These are phyloP conservation scores for Coemansia sp. DNA, from an alignment of 192 early-diverging fungal genomes.

Conservation along the genomic window DNA sequence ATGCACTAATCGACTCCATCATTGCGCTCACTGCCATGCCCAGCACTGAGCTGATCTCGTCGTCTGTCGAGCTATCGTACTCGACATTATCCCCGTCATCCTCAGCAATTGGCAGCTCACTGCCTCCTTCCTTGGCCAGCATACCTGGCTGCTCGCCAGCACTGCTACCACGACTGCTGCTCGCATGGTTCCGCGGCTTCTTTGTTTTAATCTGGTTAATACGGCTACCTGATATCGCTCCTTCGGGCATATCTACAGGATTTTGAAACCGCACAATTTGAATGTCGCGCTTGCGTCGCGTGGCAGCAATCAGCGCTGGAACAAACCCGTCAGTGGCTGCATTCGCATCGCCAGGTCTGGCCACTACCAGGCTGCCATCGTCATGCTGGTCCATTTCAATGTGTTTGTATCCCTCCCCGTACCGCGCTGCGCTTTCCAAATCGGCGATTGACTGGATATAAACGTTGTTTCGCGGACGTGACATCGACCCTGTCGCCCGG, in stretches of 20 bases:
- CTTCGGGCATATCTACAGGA: constrained; percentile 34
- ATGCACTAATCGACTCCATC: constrained; percentile 47
- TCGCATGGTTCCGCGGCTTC: neutral
- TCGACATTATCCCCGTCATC: neutral
- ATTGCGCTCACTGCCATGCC: constrained; percentile 40
- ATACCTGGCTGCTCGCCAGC: neutral
- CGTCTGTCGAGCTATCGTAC: constrained; percentile 10
- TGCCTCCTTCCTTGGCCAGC: neutral
- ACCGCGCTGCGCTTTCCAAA: constrained; percentile 33
- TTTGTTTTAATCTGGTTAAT: neutral
- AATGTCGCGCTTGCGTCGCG: constrained; percentile 50
- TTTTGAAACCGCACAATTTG: constrained; percentile 47
- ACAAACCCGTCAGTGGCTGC: constrained; percentile 30
- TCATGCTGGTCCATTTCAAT: constrained; percentile 43
- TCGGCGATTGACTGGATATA: constrained; percentile 44
- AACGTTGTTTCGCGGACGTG: constrained; percentile 19
- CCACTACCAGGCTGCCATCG: constrained; percentile 40
- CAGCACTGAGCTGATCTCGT: constrained; percentile 28
- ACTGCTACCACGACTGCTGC: neutral
- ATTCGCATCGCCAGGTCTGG: neutral
- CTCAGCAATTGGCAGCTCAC: neutral
- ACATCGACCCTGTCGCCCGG: constrained; percentile 10
- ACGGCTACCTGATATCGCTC: constrained; percentile 16
- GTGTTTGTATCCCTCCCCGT: constrained; percentile 48
- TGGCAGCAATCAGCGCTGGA: constrained; percentile 42